Base-by-base conservation (phyloP, 768 basidiomycete genomes). In the Lactifluus subvellereus region DNA sequence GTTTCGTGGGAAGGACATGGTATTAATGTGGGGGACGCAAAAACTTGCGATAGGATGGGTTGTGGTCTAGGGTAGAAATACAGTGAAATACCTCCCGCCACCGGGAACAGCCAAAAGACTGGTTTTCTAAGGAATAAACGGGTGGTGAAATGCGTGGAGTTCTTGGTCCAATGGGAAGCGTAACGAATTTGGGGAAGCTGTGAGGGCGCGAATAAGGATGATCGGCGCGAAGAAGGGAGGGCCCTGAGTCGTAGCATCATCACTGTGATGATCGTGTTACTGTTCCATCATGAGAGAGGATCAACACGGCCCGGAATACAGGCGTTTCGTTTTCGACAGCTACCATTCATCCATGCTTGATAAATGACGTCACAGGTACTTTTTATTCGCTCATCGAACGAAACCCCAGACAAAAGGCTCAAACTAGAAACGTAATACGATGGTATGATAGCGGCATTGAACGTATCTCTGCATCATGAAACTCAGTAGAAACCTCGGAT, bases 71-170 rank as follows among this genome's bases (percentile, higher is more conserved):
- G 77, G 64, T 77, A 71, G 50, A 82, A 72, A 67, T 77, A 85
- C 20, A 88, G 69, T 16, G 75, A 71, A 32, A 85, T 66, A 22
- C 84, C 86, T 32, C 83, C 84, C 5, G 78, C 77, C 4, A 85
- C 66, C 0, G 88, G 86, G 35, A 82, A 66, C 13, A 84, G 69
- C 85, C 85, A 88, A 57, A 84, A 71, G 30, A 45, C 48, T 8
- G 57, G 74, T 22, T 47, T 70, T 40, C 75, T 70, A 27, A 71
- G 64, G 64, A 72, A 66, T 10, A 69, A 62, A 54, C 70, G 74
- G 55, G 56, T 66, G 66, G 40, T 69, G 62, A 20, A 76, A 72
- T 13, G 27, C 27, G 73, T 22, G 7, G 20, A 9, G 13, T 22
- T 48, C 22, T 10, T 11, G 11, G 22, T 4, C 22, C 22, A 71